phyloP scores from a whole-genome alignment of 345 rosid species.

The Hevea brasiliensis region DNA sequence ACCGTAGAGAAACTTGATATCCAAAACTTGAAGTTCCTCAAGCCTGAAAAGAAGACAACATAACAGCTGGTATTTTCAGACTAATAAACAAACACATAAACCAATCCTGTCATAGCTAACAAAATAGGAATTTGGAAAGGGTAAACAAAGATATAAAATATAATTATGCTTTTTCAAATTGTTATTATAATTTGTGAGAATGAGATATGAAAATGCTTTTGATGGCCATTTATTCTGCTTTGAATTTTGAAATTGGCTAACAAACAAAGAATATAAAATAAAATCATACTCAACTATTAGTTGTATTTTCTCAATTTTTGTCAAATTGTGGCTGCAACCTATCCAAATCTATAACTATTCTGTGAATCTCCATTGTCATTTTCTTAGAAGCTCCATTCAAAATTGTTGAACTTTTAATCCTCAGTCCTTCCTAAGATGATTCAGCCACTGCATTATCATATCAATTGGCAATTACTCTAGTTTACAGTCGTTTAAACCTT shows the following conservation, averaged over 20 bases:
- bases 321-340: background rate
- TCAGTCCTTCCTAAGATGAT: background rate
- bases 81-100: background rate
- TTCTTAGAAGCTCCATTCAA: background rate
- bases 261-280: background rate
- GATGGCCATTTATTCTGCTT: background rate
- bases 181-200: too few species aligned
- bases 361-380: background rate
- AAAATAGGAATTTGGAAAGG: background rate
- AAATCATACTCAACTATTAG: background rate
- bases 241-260: background rate
- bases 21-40: slow-evolving; percentile 96
- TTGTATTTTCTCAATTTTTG: background rate
- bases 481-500: too few species aligned
- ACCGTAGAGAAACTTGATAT: slow-evolving; percentile 90
- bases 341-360: background rate
- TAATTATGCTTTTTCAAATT: too few species aligned
- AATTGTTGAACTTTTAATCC: background rate
- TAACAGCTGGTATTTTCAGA: background rate
- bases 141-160: too few species aligned
- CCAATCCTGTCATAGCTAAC: background rate
- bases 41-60: slow-evolving; percentile 54
- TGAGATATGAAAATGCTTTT: too few species aligned
- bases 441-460: too few species aligned
- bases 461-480: background rate